phyloP scores from a whole-genome alignment of 805 yeast genomes.

The Kluyveromyces dobzhanskii region DNA sequence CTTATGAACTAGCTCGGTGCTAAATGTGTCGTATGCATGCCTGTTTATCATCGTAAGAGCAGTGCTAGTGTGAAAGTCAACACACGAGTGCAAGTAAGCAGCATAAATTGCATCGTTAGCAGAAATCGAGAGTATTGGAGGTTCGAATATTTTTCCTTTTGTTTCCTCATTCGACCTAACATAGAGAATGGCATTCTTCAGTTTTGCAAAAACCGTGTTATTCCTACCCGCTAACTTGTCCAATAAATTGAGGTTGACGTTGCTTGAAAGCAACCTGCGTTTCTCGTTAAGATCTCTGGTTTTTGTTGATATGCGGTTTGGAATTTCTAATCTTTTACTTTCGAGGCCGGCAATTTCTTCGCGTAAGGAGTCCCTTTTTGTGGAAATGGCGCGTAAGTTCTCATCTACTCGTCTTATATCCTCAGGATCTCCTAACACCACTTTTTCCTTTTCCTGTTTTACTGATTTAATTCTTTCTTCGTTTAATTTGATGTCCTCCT shows the following conservation, averaged over 20 bases:
- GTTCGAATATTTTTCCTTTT: constrained; percentile 48
- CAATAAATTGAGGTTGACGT: constrained; percentile 45
- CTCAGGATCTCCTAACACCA: background rate
- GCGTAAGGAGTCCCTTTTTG: constrained; percentile 18
- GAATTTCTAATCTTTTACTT: constrained; percentile 30
- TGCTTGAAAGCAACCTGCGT: constrained; percentile 33
- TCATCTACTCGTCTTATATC: constrained; percentile 6
- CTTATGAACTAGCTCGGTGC: constrained; percentile 35
- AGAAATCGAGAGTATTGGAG: constrained; percentile 61
- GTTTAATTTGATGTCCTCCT: constrained; percentile 10
- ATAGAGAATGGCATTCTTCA: constrained; percentile 26
- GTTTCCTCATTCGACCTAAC: constrained; percentile 32
- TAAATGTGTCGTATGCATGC: constrained; percentile 39
- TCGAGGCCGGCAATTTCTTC: constrained; percentile 21
- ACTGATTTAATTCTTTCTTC: constrained; percentile 11
- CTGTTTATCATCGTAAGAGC: constrained; percentile 57
- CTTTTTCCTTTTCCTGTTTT: constrained; percentile 5
- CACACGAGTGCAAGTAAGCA: constrained; percentile 46
- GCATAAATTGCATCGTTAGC: constrained; percentile 44
- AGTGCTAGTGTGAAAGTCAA: constrained; percentile 44
- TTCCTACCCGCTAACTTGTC: constrained; percentile 16
- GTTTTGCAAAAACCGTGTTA: constrained; percentile 24
- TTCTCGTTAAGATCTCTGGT: constrained; percentile 29
- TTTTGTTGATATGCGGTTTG: constrained; percentile 33
- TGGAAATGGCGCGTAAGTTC: constrained; percentile 10